phyloP scores from a whole-genome alignment of 208 protist genomes.

The Leishmania turanica region DNA sequence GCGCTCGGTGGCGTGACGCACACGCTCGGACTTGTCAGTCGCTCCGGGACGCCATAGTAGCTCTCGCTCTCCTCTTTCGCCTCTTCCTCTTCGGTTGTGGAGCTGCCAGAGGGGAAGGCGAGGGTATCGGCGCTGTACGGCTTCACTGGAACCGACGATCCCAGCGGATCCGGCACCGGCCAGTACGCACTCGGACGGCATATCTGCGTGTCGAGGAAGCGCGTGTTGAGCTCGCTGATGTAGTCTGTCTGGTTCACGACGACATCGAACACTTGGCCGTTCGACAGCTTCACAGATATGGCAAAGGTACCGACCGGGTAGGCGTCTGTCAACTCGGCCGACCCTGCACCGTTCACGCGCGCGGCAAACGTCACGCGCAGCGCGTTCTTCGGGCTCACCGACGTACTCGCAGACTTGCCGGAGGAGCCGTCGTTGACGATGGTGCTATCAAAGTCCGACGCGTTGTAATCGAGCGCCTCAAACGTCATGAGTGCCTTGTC shows the following conservation, averaged over 20 bases:
- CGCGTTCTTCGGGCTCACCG: constrained; percentile 31
- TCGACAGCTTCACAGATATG: constrained; percentile 47
- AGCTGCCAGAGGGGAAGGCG: constrained; percentile 9
- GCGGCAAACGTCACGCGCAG: constrained; percentile 60
- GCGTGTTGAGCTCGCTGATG: constrained; percentile 74
- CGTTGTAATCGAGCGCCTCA: constrained; percentile 34
- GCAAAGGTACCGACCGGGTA: constrained; percentile 59
- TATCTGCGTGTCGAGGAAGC: constrained; percentile 38
- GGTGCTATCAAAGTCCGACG: constrained; percentile 30
- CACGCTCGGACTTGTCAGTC: constrained; percentile 8
- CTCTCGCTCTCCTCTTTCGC: constrained; percentile 6
- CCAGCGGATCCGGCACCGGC: constrained; percentile 80
- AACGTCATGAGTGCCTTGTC: constrained; percentile 54
- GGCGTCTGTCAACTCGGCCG: constrained; percentile 34
- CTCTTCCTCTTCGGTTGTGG: constrained; percentile 11
- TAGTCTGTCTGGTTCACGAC: constrained; percentile 75
- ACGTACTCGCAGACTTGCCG: constrained; percentile 48
- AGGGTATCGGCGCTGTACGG: constrained; percentile 49
- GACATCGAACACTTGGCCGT: constrained; percentile 47
- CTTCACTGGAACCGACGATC: constrained; percentile 57
- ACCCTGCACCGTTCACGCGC: constrained; percentile 53
- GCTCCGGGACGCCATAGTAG: constrained; percentile 40
- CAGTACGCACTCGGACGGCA: constrained; percentile 81
- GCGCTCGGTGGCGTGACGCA: constrained; percentile 13
- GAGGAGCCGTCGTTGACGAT: constrained; percentile 5